These are phyloP conservation scores for Dendrobium nobile DNA, from an alignment of 106 monocot species.

Conservation along the genomic window DNA sequence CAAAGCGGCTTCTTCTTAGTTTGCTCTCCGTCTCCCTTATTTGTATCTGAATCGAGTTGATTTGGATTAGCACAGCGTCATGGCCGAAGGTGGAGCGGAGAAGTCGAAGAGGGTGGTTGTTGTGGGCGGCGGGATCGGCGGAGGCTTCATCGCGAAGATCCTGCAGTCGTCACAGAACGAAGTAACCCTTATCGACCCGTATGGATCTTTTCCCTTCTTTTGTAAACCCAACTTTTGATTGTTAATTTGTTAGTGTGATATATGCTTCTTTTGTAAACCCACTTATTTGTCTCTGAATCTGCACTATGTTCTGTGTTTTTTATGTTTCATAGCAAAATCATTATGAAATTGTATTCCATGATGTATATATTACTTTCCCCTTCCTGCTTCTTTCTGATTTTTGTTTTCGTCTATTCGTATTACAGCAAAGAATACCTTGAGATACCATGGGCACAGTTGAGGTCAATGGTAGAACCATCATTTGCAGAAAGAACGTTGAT, in stretches of 20 bases:
- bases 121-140: constrained; percentile 61
- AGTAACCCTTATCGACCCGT: constrained; percentile 55
- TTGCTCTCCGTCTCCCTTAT: neutral
- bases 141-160: constrained; percentile 29
- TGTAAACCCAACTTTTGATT: neutral
- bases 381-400: neutral
- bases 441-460: constrained; percentile 60
- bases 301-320: neutral
- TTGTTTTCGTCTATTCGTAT: neutral
- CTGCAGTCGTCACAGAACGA: constrained; percentile 40
- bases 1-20: neutral
- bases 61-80: neutral
- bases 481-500: constrained; percentile 35
- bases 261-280: neutral
- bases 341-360: neutral
- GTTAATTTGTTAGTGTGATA: neutral
- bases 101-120: constrained; percentile 39
- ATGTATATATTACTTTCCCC: neutral
- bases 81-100: constrained; percentile 2
- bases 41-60: neutral
- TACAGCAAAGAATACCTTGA: constrained; percentile 70
- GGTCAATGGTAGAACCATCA: constrained; percentile 38
- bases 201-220: constrained; percentile 13
- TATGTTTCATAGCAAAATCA: neutral
- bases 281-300: neutral